These are phyloP conservation scores for Dothiorella sarmentorum DNA, from an alignment of 2,329 filamentous ascomycete species.

Conservation along the genomic window DNA sequence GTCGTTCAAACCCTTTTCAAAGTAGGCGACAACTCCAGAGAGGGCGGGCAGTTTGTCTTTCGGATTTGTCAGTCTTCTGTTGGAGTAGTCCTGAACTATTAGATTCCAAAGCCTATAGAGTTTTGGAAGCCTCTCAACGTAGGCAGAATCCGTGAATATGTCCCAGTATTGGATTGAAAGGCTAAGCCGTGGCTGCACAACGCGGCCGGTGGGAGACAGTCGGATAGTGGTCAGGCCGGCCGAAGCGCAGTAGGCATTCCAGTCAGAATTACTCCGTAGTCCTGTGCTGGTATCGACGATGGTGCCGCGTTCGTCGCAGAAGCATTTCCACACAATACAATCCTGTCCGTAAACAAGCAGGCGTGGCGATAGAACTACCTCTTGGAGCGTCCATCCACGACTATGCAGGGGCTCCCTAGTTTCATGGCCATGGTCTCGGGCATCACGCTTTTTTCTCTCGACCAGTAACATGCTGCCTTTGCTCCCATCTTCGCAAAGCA, in stretches of 20 bases:
- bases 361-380: constrained; percentile 8
- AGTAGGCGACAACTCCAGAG: constrained; percentile 17
- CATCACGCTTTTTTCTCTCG: not conserved
- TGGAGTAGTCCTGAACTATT: constrained; percentile 8
- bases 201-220: not conserved
- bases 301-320: not conserved
- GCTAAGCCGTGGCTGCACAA: no score
- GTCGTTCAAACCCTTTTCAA: not conserved
- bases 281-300: not conserved
- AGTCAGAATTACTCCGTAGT: not conserved
- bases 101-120: constrained; percentile 14
- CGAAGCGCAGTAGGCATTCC: constrained; percentile 11
- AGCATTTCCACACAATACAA: constrained; percentile 6
- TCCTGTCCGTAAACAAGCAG: constrained; percentile 8
- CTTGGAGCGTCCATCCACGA: constrained; percentile 13
- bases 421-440: not conserved
- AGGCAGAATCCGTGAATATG: no score
- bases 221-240: constrained; percentile 5
- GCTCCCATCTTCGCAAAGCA: not conserved
- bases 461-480: constrained; percentile 1
- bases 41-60: constrained; percentile 20
- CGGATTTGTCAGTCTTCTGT: constrained; percentile 11
- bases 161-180: no score
- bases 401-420: constrained; percentile 4
- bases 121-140: no score